A percentile compares a stretch with the other conserved stretches of the same genome.
phyloP scores from a whole-genome alignment of 2,329 filamentous ascomycete species.

The Stemphylium lycopersici region DNA sequence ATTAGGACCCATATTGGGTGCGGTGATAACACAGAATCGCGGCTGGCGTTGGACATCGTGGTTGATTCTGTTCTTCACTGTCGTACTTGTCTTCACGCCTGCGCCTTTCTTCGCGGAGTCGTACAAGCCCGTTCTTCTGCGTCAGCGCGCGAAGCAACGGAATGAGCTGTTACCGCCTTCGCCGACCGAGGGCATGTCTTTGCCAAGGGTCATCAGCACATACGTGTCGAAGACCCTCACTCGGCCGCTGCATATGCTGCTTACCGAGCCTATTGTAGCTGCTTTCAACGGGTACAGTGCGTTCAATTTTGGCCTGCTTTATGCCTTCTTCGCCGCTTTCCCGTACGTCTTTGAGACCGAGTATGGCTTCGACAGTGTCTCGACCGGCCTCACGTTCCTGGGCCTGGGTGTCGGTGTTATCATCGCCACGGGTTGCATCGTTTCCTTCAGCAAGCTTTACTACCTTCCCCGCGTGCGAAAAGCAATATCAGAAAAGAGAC shows the following conservation, averaged over 20 bases:
- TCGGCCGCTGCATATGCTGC: slow-evolving; percentile 55
- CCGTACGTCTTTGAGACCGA: slow-evolving; percentile 26
- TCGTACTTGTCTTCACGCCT: slow-evolving; percentile 38
- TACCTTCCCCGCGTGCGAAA: slow-evolving; percentile 4
- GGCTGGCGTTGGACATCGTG: slow-evolving; percentile 51
- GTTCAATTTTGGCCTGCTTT: slow-evolving; percentile 34
- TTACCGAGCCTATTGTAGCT: slow-evolving; percentile 34
- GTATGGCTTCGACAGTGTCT: slow-evolving; percentile 19
- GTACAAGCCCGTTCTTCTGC: slow-evolving; percentile 57
- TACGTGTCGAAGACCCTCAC: slow-evolving; percentile 41
- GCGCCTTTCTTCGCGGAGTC: slow-evolving; percentile 58
- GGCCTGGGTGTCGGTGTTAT: slow-evolving; percentile 10
- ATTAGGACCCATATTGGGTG: slow-evolving; percentile 49
- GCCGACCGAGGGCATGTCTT: slow-evolving; percentile 12
- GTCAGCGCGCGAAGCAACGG: slow-evolving; percentile 36
- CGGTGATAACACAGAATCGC: slow-evolving; percentile 45
- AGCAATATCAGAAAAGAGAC: slow-evolving; percentile 1
- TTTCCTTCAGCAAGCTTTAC: slow-evolving; percentile 7
- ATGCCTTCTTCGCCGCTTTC: slow-evolving; percentile 32
- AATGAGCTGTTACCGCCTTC: slow-evolving; percentile 4
- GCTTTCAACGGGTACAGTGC: slow-evolving; percentile 26
- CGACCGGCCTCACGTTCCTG: slow-evolving; percentile 13
- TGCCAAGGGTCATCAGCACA: slow-evolving; percentile 3
- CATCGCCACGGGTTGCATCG: slow-evolving; percentile 1
- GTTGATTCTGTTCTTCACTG: slow-evolving; percentile 49